Evolutionary conservation across 495 filamentous ascomycete genomes (phyloP).

Genomic region (Aspergillus olivimuriae): DNA sequence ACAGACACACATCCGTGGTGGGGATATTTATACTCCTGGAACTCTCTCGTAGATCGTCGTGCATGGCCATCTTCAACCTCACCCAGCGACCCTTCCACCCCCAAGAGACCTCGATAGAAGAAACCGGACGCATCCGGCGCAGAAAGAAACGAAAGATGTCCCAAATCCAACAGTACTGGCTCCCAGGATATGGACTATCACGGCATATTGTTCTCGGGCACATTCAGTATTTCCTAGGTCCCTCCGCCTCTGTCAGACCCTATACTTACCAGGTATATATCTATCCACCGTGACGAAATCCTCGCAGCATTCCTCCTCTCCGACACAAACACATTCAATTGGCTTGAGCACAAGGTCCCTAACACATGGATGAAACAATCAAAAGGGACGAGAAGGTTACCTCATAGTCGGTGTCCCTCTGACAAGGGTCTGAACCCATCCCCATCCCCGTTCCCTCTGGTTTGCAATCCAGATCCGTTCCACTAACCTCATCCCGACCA

Average conservation of each 20-base stretch:
- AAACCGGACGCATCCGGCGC: too few relatives aligned
- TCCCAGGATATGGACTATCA: constrained; percentile 47
- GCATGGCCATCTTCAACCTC: constrained; percentile 8
- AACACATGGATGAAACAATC: constrained; percentile 12
- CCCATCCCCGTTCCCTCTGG: constrained; percentile 1
- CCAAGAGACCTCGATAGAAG: neutral
- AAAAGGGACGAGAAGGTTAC: constrained; percentile 48
- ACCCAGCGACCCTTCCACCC: neutral
- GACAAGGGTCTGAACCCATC: constrained; percentile 47
- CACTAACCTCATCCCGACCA: constrained; percentile 1
- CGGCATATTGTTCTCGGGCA: constrained; percentile 48
- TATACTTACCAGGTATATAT: constrained; percentile 45
- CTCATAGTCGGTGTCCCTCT: constrained; percentile 45
- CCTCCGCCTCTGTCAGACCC: constrained; percentile 42
- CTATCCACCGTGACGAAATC: constrained; percentile 1
- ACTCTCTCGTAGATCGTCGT: constrained; percentile 8
- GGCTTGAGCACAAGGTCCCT: constrained; percentile 4
- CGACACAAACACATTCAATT: neutral
- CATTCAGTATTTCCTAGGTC: constrained; percentile 48
- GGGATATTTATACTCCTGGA: constrained; percentile 4
- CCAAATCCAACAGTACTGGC: constrained; percentile 43
- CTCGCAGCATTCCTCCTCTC: constrained; percentile 1
- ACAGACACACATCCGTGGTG: too few relatives aligned
- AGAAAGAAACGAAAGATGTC: too few relatives aligned
- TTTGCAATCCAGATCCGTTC: neutral